Percentiles rank a stretch among this genome's conserved stretches.
Conservation (phyloP, 306 rosid genomes). For the Vicia sativa region DNA sequence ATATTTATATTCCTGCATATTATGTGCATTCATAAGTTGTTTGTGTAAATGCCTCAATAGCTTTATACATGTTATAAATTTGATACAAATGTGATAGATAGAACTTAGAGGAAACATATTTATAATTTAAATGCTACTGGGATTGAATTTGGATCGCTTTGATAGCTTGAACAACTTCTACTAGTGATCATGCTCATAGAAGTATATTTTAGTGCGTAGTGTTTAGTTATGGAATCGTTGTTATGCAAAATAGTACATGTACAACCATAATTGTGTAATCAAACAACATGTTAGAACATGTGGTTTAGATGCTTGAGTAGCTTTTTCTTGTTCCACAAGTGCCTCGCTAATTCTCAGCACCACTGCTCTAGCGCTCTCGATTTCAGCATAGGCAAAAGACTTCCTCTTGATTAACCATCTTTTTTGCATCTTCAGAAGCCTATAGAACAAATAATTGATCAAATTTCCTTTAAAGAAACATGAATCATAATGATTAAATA, state of each 20-base stretch:
- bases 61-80: too few species aligned
- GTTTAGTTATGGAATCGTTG: constrained; percentile 12
- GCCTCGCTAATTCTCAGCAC: constrained; percentile 93
- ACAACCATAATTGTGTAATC: not conserved
- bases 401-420: constrained; percentile 94
- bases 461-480: not conserved
- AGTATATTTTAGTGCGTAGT: constrained; percentile 3
- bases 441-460: constrained; percentile 36
- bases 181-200: not conserved
- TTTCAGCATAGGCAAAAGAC: constrained; percentile 96
- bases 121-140: too few species aligned
- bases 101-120: too few species aligned
- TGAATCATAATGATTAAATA: not conserved
- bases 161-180: too few species aligned
- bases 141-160: too few species aligned
- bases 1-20: too few species aligned
- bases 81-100: too few species aligned
- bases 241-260: constrained; percentile 5
- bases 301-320: constrained; percentile 60
- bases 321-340: constrained; percentile 78
- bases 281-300: constrained; percentile 55
- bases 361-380: constrained; percentile 94
- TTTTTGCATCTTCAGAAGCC: constrained; percentile 99
- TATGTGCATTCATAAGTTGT: too few species aligned
- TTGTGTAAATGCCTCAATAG: too few species aligned